Evolutionary conservation across 148 eudicot genomes (phyloP), one percentile per base, ranked within the genome.

Genomic region (Rhododendron williamsianum): DNA sequence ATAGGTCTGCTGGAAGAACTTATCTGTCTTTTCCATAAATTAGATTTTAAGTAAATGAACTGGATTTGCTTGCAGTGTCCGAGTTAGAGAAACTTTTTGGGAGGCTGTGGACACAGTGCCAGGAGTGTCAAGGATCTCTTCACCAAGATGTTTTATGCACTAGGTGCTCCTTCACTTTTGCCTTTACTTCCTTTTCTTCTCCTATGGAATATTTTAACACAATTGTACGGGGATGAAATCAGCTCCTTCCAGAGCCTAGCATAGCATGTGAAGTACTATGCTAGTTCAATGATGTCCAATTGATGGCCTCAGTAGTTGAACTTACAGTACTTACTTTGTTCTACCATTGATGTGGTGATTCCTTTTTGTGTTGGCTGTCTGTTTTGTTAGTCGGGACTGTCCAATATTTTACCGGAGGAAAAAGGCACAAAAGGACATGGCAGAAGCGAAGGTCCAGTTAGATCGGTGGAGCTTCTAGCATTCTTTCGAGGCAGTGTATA

Each of bases 41-140:
- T 33, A 10, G 18, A 54, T 3, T 21, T 54, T 65, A 49, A 58
- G 5, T 11, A 23, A 56, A 43, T 43, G 65, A 30, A 74, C 82
- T 43, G 87, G 16, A 19, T 19, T 19, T 74, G 56, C 38, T 87
- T 91, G 85, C 92, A 97, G 99, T 97, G 83, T 93, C 99, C 1
- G 99, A 97, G 63, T 86, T 94, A 77, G 99, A 97, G 93, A 89
- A 90, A 84, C 94, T 97, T 81, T 97, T 97, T 84, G 99, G 99
- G 79, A 92, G 92, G 90, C 91, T 97, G 72, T 97, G 99, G 99
- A 97, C 99, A 3, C 99, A 97, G 84, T 97, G 99, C 92, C 99
- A 97, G 90, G 99, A 97, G 89, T 97, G 99, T 87, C 99, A 97
- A 89, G 99, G 98, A 84, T 97, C 99, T 76, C 99, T 97, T 90